These are phyloP conservation scores for Tephrocybe sp. DNA, from an alignment of 768 basidiomycete species.

Conservation along the genomic window DNA sequence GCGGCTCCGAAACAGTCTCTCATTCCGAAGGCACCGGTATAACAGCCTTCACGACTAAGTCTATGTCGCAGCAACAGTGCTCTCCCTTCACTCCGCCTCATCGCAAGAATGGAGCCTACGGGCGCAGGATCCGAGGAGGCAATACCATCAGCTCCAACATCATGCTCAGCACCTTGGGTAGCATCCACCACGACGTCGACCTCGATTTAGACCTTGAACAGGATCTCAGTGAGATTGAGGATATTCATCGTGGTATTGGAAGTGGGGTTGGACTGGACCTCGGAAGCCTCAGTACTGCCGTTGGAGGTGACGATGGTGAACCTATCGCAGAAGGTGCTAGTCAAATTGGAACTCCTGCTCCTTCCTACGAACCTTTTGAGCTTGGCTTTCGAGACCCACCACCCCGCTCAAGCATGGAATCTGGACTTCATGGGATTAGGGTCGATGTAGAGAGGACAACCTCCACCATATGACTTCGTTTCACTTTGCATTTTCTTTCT, in stretches of 20 bases:
- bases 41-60: conserved; percentile 66
- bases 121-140: conserved; percentile 39
- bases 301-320: conserved; percentile 53
- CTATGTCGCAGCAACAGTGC: conserved; percentile 51
- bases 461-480: conserved; percentile 40
- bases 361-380: conserved; percentile 53
- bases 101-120: conserved; percentile 41
- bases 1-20: conserved; percentile 75
- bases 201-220: conserved; percentile 48
- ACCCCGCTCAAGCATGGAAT: conserved; percentile 28
- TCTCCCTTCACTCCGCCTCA: conserved; percentile 56
- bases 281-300: conserved; percentile 47
- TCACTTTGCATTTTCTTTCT: conserved; percentile 10
- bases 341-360: conserved; percentile 48
- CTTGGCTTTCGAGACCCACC: conserved; percentile 38
- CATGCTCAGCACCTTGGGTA: conserved; percentile 64
- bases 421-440: conserved; percentile 44
- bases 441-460: conserved; percentile 65
- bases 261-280: conserved; percentile 54
- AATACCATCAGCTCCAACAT: conserved; percentile 61
- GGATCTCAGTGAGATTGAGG: conserved; percentile 57
- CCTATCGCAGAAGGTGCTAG: conserved; percentile 46
- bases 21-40: conserved; percentile 75
- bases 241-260: conserved; percentile 54
- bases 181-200: conserved; percentile 50